Conservation (phyloP, 441 rosid species). For the Syzygium syzygioides region DNA sequence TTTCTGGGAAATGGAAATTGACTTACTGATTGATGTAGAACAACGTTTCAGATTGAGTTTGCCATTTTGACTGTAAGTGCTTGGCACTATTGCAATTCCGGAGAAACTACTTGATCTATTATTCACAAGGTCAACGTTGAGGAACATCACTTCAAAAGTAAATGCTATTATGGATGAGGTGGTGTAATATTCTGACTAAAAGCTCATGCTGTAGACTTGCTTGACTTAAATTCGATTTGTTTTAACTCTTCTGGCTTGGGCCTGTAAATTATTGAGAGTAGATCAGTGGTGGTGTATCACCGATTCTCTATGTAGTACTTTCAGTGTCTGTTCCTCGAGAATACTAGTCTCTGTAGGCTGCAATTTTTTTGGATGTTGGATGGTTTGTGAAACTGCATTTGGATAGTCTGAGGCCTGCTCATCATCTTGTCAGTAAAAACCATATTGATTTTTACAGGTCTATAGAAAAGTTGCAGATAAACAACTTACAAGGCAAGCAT, state of each 20-base stretch:
- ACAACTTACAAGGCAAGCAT: conserved; percentile 80
- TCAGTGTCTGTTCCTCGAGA: not conserved
- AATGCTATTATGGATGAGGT: not conserved
- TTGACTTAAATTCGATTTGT: not conserved
- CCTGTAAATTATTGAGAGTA: not conserved
- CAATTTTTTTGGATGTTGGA: not conserved
- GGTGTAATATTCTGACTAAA: not conserved
- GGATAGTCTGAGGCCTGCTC: not conserved
- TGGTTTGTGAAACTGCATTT: not conserved
- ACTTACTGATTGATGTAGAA: not conserved
- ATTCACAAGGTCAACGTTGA: not conserved
- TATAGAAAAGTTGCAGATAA: conserved; percentile 61
- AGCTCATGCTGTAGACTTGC: not conserved
- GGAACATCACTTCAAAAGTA: not conserved
- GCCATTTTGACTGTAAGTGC: not conserved
- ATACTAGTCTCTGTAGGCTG: not conserved
- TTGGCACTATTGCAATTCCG: not conserved
- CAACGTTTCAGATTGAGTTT: not conserved
- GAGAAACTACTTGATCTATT: not conserved
- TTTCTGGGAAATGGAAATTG: not conserved
- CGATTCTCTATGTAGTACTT: not conserved
- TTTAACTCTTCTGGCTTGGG: not conserved
- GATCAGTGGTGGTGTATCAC: not conserved
- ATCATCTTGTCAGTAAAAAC: not conserved
- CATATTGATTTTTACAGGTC: conserved; percentile 40